Conservation (phyloP, 345 rosid genomes). For the Psidium guajava region DNA sequence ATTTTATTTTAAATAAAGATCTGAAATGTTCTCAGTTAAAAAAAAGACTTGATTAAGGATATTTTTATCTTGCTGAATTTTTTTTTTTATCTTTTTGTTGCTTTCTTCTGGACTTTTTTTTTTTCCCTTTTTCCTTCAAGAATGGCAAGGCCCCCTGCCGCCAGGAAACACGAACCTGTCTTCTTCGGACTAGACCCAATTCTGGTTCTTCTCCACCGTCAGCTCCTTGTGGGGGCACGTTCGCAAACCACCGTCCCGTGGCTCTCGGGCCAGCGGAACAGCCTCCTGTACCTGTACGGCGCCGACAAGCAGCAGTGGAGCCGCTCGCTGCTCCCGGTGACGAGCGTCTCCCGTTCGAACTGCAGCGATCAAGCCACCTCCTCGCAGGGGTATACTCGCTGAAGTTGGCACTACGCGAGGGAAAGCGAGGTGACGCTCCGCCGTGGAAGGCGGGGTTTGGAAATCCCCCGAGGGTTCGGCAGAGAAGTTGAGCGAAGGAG, state of each 20-base stretch:
- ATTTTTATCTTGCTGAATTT: too few species aligned
- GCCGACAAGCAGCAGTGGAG: constrained; percentile 63
- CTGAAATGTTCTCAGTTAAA: too few species aligned
- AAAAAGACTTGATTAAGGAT: too few species aligned
- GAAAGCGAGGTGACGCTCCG: constrained; percentile 8
- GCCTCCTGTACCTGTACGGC: constrained; percentile 60
- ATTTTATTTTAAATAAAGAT: too few species aligned
- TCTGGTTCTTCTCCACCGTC: constrained; percentile 71
- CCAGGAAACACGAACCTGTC: constrained; percentile 80
- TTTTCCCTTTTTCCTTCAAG: too few species aligned
- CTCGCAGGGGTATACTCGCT: constrained; percentile 77
- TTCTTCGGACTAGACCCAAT: constrained; percentile 59
- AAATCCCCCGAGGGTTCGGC: constrained; percentile 15
- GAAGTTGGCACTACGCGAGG: constrained; percentile 33
- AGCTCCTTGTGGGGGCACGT: constrained; percentile 13
- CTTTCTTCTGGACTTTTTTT: too few species aligned
- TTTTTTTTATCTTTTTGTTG: too few species aligned
- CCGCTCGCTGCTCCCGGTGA: constrained; percentile 71
- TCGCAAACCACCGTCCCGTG: constrained; percentile 63
- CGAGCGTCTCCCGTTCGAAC: constrained; percentile 37
- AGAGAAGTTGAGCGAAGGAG: too few species aligned
- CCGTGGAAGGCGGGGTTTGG: constrained; percentile 4
- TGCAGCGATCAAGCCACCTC: constrained; percentile 32
- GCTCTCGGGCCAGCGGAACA: constrained; percentile 84
- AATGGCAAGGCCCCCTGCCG: constrained; percentile 7